These are phyloP conservation scores for Haplosporangium sp. DNA, from an alignment of 371 early-diverging fungal species.

Conservation along the genomic window DNA sequence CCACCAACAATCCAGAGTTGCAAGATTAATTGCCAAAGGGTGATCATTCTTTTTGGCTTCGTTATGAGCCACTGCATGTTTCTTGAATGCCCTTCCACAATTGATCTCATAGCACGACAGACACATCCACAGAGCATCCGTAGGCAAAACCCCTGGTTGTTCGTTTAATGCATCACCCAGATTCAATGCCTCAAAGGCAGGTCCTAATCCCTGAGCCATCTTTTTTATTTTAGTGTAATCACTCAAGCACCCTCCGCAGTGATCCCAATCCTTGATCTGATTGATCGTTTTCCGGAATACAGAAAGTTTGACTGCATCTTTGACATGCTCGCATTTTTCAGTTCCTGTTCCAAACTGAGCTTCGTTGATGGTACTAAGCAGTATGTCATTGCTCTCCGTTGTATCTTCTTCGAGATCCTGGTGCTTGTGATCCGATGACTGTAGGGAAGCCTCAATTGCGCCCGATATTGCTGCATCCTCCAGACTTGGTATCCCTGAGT, in stretches of 20 bases:
- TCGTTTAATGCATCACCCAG: slow-evolving; percentile 2
- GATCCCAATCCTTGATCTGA: slow-evolving; percentile 37
- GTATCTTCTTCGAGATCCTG: not conserved
- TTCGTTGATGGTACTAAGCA: slow-evolving; percentile 7
- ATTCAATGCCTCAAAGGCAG: not conserved
- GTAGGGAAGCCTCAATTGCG: slow-evolving; percentile 25
- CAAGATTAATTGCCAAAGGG: slow-evolving; percentile 42
- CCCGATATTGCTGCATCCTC: slow-evolving; percentile 22
- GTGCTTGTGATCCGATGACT: not conserved
- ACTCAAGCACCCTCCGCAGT: slow-evolving; percentile 33
- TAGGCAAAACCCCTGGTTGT: slow-evolving; percentile 10
- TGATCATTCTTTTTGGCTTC: slow-evolving; percentile 29
- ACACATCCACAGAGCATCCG: slow-evolving; percentile 54
- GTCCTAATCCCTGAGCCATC: slow-evolving; percentile 10
- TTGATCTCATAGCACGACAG: slow-evolving; percentile 45
- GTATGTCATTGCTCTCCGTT: not conserved
- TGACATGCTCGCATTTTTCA: slow-evolving; percentile 39
- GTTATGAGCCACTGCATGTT: slow-evolving; percentile 42
- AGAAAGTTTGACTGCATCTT: slow-evolving; percentile 28
- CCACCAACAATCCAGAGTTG: slow-evolving; percentile 47
- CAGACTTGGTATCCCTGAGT: not conserved
- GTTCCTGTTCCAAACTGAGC: slow-evolving; percentile 7
- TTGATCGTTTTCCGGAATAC: slow-evolving; percentile 15
- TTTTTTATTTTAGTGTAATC: slow-evolving; percentile 16
- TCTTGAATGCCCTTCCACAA: slow-evolving; percentile 41